phyloP scores from a whole-genome alignment of 306 rosid species.

The Inga leiocalycina region DNA sequence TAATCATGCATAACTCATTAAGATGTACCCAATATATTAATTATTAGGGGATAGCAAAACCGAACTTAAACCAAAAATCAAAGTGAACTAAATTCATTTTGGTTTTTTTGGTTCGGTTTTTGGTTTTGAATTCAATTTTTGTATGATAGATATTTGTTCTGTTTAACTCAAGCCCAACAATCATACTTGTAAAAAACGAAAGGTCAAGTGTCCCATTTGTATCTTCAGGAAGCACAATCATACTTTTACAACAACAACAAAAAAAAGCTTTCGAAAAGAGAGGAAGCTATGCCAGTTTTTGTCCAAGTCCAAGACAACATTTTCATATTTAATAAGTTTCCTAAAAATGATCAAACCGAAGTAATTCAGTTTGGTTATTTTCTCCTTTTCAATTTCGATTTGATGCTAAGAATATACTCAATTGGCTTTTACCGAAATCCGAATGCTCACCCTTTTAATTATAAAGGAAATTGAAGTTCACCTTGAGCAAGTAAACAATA shows the following conservation, averaged over 20 bases:
- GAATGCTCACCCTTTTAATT: not conserved
- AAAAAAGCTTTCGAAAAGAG: not conserved
- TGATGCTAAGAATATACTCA: too few relatives aligned
- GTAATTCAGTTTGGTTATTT: not conserved
- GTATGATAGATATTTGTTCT: too few relatives aligned
- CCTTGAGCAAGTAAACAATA: conserved; percentile 97
- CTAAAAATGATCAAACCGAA: not conserved
- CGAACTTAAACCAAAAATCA: too few relatives aligned
- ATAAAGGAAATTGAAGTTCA: conserved; percentile 30
- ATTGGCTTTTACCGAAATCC: too few relatives aligned
- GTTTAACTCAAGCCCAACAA: too few relatives aligned
- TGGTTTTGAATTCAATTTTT: too few relatives aligned
- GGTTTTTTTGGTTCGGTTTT: too few relatives aligned
- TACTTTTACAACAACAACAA: not conserved
- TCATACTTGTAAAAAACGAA: too few relatives aligned
- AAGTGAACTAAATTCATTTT: too few relatives aligned
- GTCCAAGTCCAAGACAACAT: too few relatives aligned
- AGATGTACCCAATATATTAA: conserved; percentile 1
- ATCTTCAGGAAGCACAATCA: not conserved
- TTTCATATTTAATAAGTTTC: not conserved
- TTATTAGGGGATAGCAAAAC: too few relatives aligned
- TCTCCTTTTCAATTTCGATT: not conserved
- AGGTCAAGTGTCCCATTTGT: not conserved
- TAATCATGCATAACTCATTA: not conserved
- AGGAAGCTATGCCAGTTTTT: too few relatives aligned